These are phyloP conservation scores for Herpotrichia juniperi DNA, from an alignment of 2,329 filamentous ascomycete species.

Conservation along the genomic window DNA sequence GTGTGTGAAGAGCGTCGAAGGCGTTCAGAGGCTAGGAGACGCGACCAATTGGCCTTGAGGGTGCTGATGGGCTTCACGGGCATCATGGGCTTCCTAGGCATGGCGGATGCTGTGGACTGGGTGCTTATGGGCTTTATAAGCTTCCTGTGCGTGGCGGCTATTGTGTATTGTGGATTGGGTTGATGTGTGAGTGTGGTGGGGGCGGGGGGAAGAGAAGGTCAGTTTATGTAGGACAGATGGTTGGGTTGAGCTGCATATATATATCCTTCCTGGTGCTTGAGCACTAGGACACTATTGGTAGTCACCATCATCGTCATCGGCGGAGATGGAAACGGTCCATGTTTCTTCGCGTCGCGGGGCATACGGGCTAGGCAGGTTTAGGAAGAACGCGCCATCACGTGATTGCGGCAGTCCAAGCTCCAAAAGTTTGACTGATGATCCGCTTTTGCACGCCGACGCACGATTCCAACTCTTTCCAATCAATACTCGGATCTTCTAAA, in stretches of 20 bases:
- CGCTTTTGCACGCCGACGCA: background rate
- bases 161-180: too few species aligned
- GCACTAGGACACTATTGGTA: too few species aligned
- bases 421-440: background rate
- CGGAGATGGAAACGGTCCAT: background rate
- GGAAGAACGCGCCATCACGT: background rate
- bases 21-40: slow-evolving; percentile 38
- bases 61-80: slow-evolving; percentile 31
- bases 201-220: background rate
- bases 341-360: background rate
- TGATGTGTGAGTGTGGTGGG: too few species aligned
- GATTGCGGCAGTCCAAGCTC: slow-evolving; percentile 1
- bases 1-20: slow-evolving; percentile 78
- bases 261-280: background rate
- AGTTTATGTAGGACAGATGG: background rate
- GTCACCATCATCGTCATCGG: background rate
- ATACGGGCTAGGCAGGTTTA: background rate
- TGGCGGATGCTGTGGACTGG: background rate
- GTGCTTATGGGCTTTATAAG: background rate
- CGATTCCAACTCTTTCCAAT: background rate
- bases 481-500: too few species aligned
- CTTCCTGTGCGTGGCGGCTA: too few species aligned
- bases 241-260: background rate
- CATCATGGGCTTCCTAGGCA: too few species aligned
- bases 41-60: slow-evolving; percentile 45